phyloP scores from a whole-genome alignment of 116 monocot species.

The Dioscorea cayenensis region DNA sequence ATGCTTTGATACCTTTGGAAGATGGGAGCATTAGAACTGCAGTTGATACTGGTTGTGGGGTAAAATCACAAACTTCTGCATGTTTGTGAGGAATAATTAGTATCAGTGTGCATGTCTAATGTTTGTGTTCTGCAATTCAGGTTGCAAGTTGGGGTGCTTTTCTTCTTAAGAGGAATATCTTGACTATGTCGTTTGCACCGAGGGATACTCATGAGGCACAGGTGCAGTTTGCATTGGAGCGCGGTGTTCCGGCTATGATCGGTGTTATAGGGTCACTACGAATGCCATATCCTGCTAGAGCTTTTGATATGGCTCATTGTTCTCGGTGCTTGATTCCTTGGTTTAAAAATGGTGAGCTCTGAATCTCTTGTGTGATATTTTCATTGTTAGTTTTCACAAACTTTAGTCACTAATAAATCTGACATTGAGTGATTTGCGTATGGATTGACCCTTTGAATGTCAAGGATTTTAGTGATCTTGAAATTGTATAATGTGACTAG shows the following conservation, averaged over 20 bases:
- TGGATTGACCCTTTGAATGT: no score
- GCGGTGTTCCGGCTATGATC: slow-evolving; percentile 54
- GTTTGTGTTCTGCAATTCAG: slow-evolving; percentile 6
- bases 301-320: slow-evolving; percentile 49
- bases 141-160: slow-evolving; percentile 58
- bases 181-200: slow-evolving; percentile 46
- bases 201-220: slow-evolving; percentile 53
- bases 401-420: no score
- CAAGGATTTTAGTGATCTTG: not conserved
- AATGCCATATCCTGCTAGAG: slow-evolving; percentile 34
- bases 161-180: slow-evolving; percentile 37
- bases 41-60: slow-evolving; percentile 91
- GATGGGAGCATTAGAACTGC: slow-evolving; percentile 79
- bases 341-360: slow-evolving; percentile 17
- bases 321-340: slow-evolving; percentile 39
- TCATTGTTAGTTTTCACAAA: no score
- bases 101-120: not conserved
- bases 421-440: no score
- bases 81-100: not conserved
- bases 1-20: slow-evolving; percentile 48
- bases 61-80: slow-evolving; percentile 12
- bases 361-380: not conserved
- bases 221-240: slow-evolving; percentile 46
- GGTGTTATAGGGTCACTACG: slow-evolving; percentile 36
- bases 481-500: not conserved